Base-by-base conservation (phyloP, 1,284 basidiomycete species). In the Cryptococcus jaspeensis region DNA sequence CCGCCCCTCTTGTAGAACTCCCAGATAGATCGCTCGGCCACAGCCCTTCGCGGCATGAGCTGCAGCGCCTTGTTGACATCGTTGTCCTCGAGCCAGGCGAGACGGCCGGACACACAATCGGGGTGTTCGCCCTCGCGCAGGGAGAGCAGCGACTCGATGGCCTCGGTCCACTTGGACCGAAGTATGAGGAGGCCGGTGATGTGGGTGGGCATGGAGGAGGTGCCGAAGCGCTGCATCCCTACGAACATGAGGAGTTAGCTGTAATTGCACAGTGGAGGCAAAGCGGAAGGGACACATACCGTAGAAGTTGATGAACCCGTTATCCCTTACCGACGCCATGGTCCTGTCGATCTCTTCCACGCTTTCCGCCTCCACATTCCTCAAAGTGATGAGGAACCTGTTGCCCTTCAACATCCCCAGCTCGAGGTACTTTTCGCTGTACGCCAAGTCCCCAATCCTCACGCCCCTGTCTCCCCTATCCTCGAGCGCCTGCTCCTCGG, bases 161-260 rank as follows among this genome's bases (percentile, higher is more conserved):
- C 95, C 55, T 84, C 84, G 37, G 88, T 85, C 92, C 92, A 99
- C 66, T 97, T 87, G 5, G 87, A 87, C 66, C 86, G 86, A 18
- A 99, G 82, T 37, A 99, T 81, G 3, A 91, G 87, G 15, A 98
- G 83, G 7, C 96, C 96, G 53, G 98, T 93, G 3, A 88, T 82
- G 70, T 99, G 95, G 0, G 96, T 98, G 1, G 95, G 92, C 28
- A 99, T 87, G 12, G 91, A 86, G 7, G 95, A 92, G 1, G 95
- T 99, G 35, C 96, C 96, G 76, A 99, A 99, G 16, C 96, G 87
- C 74, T 99, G 96, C 95, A 99, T 97, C 40, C 93, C 90, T 92
- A n/a, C n/a, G 52, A 11, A 25, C 46, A 36, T 45, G 18, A 32
- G 18, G 45, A 32, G 28, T 25, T 7, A 53, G 12, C 39, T 48